A percentile compares a stretch with the other conserved stretches of the same genome.
These are phyloP conservation scores for Talaromyces nanjingensis DNA, from an alignment of 495 filamentous ascomycete genomes.

Conservation along the genomic window DNA sequence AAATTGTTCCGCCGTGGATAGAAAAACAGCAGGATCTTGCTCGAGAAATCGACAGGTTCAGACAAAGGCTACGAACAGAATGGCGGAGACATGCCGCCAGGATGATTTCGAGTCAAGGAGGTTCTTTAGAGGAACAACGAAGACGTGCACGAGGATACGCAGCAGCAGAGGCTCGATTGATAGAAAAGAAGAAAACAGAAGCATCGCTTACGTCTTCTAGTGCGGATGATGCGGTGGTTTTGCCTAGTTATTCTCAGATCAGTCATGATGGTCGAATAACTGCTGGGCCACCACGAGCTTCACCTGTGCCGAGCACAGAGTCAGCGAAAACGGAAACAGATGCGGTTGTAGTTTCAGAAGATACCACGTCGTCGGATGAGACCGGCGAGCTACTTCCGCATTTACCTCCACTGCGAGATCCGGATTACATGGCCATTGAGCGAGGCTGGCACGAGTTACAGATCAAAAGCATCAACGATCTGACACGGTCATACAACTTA, in stretches of 20 bases:
- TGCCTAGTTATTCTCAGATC: constrained; percentile 15
- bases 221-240: constrained; percentile 4
- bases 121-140: constrained; percentile 71
- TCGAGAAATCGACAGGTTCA: constrained; percentile 60
- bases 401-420: constrained; percentile 36
- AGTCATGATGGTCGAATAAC: constrained; percentile 20
- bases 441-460: constrained; percentile 69
- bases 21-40: constrained; percentile 94
- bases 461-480: constrained; percentile 68
- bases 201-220: constrained; percentile 25
- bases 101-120: constrained; percentile 72
- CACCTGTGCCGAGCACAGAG: constrained; percentile 10
- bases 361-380: not conserved
- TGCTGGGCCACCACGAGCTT: constrained; percentile 1
- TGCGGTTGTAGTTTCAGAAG: not conserved
- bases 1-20: constrained; percentile 59
- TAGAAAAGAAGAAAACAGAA: constrained; percentile 37
- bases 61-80: constrained; percentile 65
- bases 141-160: constrained; percentile 65
- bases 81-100: constrained; percentile 84
- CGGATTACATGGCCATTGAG: constrained; percentile 57
- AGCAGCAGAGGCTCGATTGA: constrained; percentile 54
- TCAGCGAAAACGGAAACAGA: constrained; percentile 9
- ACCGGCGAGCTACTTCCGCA: constrained; percentile 25
- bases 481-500: constrained; percentile 87